Conservation (phyloP, 2,329 filamentous ascomycete genomes). For the Fusarium sp. region DNA sequence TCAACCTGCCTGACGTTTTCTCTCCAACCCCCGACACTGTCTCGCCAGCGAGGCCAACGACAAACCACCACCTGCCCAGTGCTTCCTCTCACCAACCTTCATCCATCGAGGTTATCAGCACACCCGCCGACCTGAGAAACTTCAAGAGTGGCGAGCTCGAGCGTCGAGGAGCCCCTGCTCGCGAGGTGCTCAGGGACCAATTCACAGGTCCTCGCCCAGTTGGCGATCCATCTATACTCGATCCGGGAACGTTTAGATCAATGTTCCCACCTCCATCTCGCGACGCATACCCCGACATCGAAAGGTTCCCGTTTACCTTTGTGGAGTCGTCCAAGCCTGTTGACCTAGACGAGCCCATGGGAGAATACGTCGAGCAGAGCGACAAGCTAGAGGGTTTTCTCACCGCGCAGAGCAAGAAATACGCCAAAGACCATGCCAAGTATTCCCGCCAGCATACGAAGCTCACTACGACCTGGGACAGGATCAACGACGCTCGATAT, state of each 20-base stretch:
- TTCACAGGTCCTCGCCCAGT: constrained; percentile 3
- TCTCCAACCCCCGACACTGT: neutral
- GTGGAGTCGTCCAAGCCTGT: constrained; percentile 8
- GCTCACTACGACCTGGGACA: neutral
- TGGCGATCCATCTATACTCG: constrained; percentile 5
- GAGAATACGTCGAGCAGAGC: constrained; percentile 15
- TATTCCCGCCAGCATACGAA: neutral
- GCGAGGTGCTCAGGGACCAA: neutral
- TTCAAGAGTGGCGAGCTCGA: neutral
- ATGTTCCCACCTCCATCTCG: constrained; percentile 21
- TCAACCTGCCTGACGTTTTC: neutral
- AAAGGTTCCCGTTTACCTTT: neutral
- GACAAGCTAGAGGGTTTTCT: constrained; percentile 13
- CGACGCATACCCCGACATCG: constrained; percentile 13
- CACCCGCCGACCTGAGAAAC: constrained; percentile 2
- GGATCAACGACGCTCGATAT: neutral
- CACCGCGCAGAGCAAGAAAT: constrained; percentile 1
- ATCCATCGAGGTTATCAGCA: constrained; percentile 27
- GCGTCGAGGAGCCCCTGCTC: neutral
- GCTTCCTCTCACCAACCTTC: constrained; percentile 3
- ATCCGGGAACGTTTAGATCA: neutral
- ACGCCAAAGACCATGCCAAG: neutral
- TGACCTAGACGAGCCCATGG: constrained; percentile 4
- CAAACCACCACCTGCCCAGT: neutral
- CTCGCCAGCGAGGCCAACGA: neutral